Conservation (phyloP, 805 yeast genomes). For the Kluyveromyces lactis region DNA sequence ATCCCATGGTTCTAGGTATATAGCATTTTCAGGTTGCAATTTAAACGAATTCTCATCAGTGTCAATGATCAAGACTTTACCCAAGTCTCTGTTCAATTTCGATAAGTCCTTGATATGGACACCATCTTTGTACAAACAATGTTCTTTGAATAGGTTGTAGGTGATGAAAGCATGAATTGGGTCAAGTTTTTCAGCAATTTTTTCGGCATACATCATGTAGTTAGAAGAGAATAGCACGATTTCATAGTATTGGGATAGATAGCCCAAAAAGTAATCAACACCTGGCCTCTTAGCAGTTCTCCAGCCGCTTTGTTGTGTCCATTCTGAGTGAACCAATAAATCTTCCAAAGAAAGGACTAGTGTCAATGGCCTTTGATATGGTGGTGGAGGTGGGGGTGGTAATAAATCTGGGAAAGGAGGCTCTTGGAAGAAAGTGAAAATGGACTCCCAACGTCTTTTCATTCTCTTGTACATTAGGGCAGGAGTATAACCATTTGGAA, state of each 20-base stretch:
- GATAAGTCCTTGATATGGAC: slow-evolving; percentile 82
- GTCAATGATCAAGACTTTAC: slow-evolving; percentile 74
- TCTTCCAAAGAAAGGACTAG: slow-evolving; percentile 86
- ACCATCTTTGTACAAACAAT: slow-evolving; percentile 79
- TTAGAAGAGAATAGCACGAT: slow-evolving; percentile 84
- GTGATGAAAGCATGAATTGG: slow-evolving; percentile 87
- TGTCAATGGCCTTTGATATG: slow-evolving; percentile 87
- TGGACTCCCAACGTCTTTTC: slow-evolving; percentile 59
- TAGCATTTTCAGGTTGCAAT: slow-evolving; percentile 91
- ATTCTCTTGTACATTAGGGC: slow-evolving; percentile 59
- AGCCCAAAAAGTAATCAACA: slow-evolving; percentile 90
- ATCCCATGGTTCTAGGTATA: slow-evolving; percentile 76
- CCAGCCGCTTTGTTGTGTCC: slow-evolving; percentile 94
- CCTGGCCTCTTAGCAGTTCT: slow-evolving; percentile 99
- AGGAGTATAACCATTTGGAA: slow-evolving; percentile 63
- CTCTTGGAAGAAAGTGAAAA: slow-evolving; percentile 79
- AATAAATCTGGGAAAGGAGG: slow-evolving; percentile 90
- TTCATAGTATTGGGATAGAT: slow-evolving; percentile 91
- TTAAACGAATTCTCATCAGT: slow-evolving; percentile 62
- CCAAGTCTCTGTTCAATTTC: slow-evolving; percentile 82
- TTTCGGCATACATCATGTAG: slow-evolving; percentile 78
- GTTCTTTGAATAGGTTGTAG: slow-evolving; percentile 83
- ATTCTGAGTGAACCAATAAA: slow-evolving; percentile 78
- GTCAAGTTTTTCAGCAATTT: slow-evolving; percentile 78
- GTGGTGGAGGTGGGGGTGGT: slow-evolving; percentile 87